Evolutionary conservation across 2,329 filamentous ascomycete genomes (phyloP).

Genomic region (Colletotrichum tropicicola): DNA sequence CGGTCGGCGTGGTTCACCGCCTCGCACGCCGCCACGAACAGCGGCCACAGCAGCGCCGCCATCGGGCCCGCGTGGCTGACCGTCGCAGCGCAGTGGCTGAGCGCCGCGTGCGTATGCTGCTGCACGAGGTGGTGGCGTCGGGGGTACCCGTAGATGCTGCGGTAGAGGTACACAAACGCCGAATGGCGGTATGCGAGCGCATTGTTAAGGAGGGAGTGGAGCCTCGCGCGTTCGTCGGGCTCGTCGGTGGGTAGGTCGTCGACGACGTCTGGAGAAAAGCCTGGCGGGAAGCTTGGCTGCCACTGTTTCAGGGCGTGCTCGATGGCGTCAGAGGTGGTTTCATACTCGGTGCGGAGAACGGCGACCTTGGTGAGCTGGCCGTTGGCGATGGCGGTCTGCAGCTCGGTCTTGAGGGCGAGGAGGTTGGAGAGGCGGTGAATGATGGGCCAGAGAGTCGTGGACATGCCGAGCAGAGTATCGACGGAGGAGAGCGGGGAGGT

Average conservation of each 20-base stretch:
- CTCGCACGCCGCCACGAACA: conserved; percentile 72
- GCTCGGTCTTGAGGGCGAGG: conserved; percentile 59
- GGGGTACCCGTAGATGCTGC: conserved; percentile 59
- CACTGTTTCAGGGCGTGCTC: conserved; percentile 64
- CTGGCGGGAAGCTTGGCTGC: conserved; percentile 60
- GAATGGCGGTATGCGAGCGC: conserved; percentile 69
- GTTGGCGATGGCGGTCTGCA: conserved; percentile 53
- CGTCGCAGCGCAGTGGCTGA: conserved; percentile 63
- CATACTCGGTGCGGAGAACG: conserved; percentile 59
- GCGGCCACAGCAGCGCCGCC: conserved; percentile 70
- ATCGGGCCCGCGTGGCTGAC: conserved; percentile 67
- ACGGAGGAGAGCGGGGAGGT: conserved; percentile 61
- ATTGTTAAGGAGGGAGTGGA: conserved; percentile 66
- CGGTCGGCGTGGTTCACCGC: conserved; percentile 60
- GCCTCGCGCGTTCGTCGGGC: conserved; percentile 47
- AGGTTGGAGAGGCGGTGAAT: conserved; percentile 69
- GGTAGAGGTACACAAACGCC: conserved; percentile 66
- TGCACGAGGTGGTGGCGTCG: conserved; percentile 61
- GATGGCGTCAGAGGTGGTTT: conserved; percentile 61
- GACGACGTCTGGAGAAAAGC: conserved; percentile 37
- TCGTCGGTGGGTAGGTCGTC: conserved; percentile 35
- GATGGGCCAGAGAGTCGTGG: conserved; percentile 70
- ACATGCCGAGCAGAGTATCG: conserved; percentile 68
- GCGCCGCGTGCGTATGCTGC: conserved; percentile 57
- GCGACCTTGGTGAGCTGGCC: conserved; percentile 54